Conservation (phyloP, 2,329 filamentous ascomycete species). For the Arachnomyces sp. region DNA sequence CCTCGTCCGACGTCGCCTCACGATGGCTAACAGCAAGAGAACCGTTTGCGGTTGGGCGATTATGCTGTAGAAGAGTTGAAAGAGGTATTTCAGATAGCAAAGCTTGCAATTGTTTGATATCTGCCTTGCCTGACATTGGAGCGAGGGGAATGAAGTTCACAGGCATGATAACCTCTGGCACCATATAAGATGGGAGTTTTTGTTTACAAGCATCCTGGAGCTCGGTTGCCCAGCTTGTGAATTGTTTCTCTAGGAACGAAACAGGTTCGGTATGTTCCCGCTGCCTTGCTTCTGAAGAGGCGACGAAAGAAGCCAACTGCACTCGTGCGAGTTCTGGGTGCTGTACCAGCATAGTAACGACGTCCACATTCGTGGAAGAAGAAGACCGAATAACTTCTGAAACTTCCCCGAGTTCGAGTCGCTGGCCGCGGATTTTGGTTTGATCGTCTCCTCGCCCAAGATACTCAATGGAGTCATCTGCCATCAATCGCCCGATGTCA, state of each 20-base stretch:
- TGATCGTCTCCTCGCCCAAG: slow-evolving; percentile 70
- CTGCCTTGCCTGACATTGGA: slow-evolving; percentile 25
- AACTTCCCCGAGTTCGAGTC: slow-evolving; percentile 73
- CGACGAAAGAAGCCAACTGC: slow-evolving; percentile 25
- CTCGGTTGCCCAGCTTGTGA: slow-evolving; percentile 14
- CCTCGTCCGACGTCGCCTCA: slow-evolving; percentile 18
- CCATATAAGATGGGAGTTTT: slow-evolving; percentile 22
- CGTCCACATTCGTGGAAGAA: slow-evolving; percentile 15
- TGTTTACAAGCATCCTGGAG: slow-evolving; percentile 19
- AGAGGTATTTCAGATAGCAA: slow-evolving; percentile 22
- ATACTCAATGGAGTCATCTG: slow-evolving; percentile 66
- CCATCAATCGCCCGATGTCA: slow-evolving; percentile 69
- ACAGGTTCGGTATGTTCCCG: slow-evolving; percentile 9
- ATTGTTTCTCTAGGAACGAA: slow-evolving; percentile 14
- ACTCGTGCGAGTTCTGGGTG: slow-evolving; percentile 19
- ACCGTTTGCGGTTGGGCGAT: slow-evolving; percentile 5
- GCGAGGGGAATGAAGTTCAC: slow-evolving; percentile 20
- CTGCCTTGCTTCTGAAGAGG: slow-evolving; percentile 10
- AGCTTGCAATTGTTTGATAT: slow-evolving; percentile 22
- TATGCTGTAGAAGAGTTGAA: slow-evolving; percentile 16
- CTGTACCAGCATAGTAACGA: slow-evolving; percentile 22
- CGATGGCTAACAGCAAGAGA: slow-evolving; percentile 5
- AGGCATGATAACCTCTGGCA: slow-evolving; percentile 21
- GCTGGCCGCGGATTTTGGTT: slow-evolving; percentile 72
- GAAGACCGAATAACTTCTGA: slow-evolving; percentile 23